Conservation (phyloP, 768 basidiomycete genomes). For the Boletus tylopilopsis region DNA sequence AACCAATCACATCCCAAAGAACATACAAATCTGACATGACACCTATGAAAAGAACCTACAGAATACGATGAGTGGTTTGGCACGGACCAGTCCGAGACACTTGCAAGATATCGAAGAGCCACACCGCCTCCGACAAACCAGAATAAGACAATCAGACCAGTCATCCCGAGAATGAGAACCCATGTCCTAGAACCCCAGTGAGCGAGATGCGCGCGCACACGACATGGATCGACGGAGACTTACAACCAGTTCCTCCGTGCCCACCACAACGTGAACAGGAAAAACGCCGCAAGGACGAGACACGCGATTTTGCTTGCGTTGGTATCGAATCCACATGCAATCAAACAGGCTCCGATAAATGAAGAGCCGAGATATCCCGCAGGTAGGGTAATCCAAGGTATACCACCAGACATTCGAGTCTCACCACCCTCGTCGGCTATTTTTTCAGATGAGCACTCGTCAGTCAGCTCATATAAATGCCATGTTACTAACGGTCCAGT, state of each 20-base stretch:
- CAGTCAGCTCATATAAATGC: neutral
- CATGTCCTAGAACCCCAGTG: constrained; percentile 52
- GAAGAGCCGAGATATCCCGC: constrained; percentile 86
- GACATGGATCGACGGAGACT: constrained; percentile 22
- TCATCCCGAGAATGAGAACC: constrained; percentile 74
- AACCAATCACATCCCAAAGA: constrained; percentile 85
- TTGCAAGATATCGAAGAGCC: constrained; percentile 74
- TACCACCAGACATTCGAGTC: constrained; percentile 84
- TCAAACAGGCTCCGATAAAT: constrained; percentile 82
- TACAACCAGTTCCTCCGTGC: constrained; percentile 72
- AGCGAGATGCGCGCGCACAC: neutral
- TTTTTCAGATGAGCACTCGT: constrained; percentile 8
- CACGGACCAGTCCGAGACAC: constrained; percentile 12
- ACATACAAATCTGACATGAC: constrained; percentile 87
- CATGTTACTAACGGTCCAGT: constrained; percentile 66
- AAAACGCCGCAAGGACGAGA: constrained; percentile 78
- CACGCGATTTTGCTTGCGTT: constrained; percentile 85
- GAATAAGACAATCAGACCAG: constrained; percentile 72
- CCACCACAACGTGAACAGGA: constrained; percentile 88
- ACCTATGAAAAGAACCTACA: constrained; percentile 75
- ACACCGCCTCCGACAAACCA: constrained; percentile 78
- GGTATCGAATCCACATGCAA: constrained; percentile 86
- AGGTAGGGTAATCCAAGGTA: constrained; percentile 76
- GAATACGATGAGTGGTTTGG: neutral
- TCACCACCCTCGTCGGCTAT: constrained; percentile 85